Evolutionary conservation across 2,329 filamentous ascomycete species (phyloP), one percentile per base, ranked within the genome.

Genomic region (Didymella segeticola): DNA sequence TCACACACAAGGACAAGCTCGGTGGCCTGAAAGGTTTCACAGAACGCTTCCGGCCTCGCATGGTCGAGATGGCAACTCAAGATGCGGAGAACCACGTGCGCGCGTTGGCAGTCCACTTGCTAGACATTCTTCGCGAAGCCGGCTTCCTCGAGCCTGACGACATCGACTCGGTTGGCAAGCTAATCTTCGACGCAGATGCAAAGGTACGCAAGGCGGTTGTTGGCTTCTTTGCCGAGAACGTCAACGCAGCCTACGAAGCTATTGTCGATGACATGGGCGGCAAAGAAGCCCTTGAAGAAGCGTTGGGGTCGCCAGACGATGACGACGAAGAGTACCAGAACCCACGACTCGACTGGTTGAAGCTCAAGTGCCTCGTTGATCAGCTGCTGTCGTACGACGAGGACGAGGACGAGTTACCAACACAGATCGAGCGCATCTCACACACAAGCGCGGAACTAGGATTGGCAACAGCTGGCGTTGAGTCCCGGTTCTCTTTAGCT

Each of bases 91-190:
- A 89, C 12, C 83, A 83, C 46, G 91, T 98, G 25, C 87, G 95
- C 29, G 89, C 91, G 7, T 83, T 87, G 6, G 89, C 91, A 8
- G 89, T 99, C 41, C 86, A 90, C 47, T 83, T 96, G 33, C 86
- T 97, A 15, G 90, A 96, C 61, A 82, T 88, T 20, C 83, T 99
- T 50, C 87, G 93, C 48, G 87, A 91, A 58, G 89, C 88, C 5
- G 93, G 92, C 20, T 85, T 97, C 74, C 82, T 99, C 1, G 93
- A 98, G 64, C 93, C 93, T 0, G 86, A 90, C 63, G 95, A 99
- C 72, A 89, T 99, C 53, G 95, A 98, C 71, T 84, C 87, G 3
- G 86, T 98, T 39, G 93, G 93, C 34, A 88, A 89, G 68, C 83
- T 98, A 29, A 88, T 98, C 10, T 97, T 96, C 67, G 95, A 99